Evolutionary conservation across 305 asterid species (phyloP).

Genomic region (Solanum hybrid): DNA sequence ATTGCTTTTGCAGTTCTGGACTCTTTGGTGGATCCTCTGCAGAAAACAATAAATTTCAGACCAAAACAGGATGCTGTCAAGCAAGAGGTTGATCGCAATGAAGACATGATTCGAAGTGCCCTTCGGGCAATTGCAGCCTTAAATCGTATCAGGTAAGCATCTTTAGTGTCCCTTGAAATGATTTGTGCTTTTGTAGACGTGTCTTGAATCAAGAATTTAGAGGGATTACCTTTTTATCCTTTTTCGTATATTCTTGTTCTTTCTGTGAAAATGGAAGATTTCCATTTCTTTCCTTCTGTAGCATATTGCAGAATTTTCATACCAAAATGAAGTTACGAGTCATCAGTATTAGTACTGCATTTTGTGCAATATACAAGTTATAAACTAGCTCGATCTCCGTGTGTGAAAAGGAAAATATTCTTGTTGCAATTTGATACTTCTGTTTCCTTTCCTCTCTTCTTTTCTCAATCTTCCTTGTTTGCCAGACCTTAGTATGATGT

Average conservation of each 20-base stretch:
- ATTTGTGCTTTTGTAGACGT: neutral
- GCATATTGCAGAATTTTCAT: neutral
- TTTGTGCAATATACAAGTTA: neutral
- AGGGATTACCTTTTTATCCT: neutral
- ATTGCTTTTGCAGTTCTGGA: slow-evolving; percentile 57
- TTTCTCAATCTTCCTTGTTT: neutral
- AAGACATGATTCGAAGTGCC: slow-evolving; percentile 96
- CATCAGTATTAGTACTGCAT: neutral
- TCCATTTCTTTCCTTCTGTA: neutral
- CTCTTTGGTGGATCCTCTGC: slow-evolving; percentile 92
- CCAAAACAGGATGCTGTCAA: slow-evolving; percentile 95
- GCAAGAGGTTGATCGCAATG: slow-evolving; percentile 98
- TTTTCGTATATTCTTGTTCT: neutral
- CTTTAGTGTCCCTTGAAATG: neutral
- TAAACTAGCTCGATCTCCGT: neutral
- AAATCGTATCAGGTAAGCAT: slow-evolving; percentile 70
- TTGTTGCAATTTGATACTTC: neutral
- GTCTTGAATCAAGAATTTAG: neutral
- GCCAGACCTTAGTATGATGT: neutral
- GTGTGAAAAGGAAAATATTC: neutral
- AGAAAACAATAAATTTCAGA: slow-evolving; percentile 73
- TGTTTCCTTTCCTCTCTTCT: neutral
- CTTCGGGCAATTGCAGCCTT: slow-evolving; percentile 89
- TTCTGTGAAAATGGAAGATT: neutral
- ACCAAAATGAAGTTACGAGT: neutral